Evolutionary conservation across 1,284 basidiomycete species (phyloP), one percentile per base, ranked within the genome.

Genomic region (Pseudozyma tsukubaensis): DNA sequence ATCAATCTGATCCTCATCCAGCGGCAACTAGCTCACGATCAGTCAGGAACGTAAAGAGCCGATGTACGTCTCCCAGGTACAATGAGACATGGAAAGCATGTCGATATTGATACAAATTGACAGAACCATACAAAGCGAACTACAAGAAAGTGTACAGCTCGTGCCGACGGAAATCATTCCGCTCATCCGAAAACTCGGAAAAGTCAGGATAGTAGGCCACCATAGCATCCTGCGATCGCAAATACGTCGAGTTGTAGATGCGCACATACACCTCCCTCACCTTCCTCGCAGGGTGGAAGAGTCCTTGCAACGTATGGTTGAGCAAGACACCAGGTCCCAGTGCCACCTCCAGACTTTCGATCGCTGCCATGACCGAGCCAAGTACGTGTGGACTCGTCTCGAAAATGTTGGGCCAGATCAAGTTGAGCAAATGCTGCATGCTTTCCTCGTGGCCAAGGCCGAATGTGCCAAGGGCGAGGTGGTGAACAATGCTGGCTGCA

Each of bases 391-490:
- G 97, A 35, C 91, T 93, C 0, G 95, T 97, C 87, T 99, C 96
- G 84, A 98, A 98, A 85, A 95, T 94, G 85, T 99, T 99, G 4
- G 97, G 97, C 95, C 96, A 99, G 24, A 99, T 92, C 32, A 99
- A 89, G 85, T 99, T 99, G 91, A 99, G 93, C 62, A 99, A 86
- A 83, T 99, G 97, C 59, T 94, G 89, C 90, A 98, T 93, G 16
- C 94, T 94, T 85, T 99, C 97, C 86, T 99, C 97, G 81, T 94
- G 95, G 0, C 97, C 97, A 14, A 98, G 89, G 45, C 97, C 97
- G 0, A 96, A 95, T 5, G 97, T 95, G 50, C 97, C 97, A 36
- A 99, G 90, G 1, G 97, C 94, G 48, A 99, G 87, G 85, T 99
- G 97, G 87, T 98, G 98, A 79, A 99, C 95, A 80, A 99, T 99